Evolutionary conservation across 2,329 filamentous ascomycete genomes (phyloP).

Genomic region (Alternaria ventricosa): DNA sequence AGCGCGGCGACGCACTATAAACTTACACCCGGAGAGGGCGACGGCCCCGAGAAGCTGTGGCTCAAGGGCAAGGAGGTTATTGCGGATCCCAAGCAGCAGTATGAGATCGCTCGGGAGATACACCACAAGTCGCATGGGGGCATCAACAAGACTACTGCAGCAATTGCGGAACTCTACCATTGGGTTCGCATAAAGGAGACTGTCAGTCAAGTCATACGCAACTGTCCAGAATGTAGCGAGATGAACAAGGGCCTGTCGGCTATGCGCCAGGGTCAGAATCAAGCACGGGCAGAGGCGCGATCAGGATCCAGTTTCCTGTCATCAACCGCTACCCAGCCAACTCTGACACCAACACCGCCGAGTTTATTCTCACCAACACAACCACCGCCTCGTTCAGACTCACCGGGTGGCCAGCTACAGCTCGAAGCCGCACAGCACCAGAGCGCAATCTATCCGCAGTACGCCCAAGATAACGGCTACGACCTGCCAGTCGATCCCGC

Average conservation of each 20-base stretch:
- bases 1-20: slow-evolving; percentile 97
- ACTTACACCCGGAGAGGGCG: slow-evolving; percentile 62
- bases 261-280: slow-evolving; percentile 31
- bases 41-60: slow-evolving; percentile 71
- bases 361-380: slow-evolving; percentile 12
- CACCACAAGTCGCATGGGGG: slow-evolving; percentile 83
- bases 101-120: slow-evolving; percentile 81
- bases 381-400: slow-evolving; percentile 23
- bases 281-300: slow-evolving; percentile 14
- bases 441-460: slow-evolving; percentile 28
- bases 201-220: slow-evolving; percentile 90
- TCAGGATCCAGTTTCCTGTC: slow-evolving; percentile 12
- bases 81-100: slow-evolving; percentile 85
- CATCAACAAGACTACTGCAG: slow-evolving; percentile 97
- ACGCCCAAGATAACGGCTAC: slow-evolving; percentile 52
- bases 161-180: slow-evolving; percentile 91
- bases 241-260: slow-evolving; percentile 46
- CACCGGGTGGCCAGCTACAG: slow-evolving; percentile 37
- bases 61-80: slow-evolving; percentile 98
- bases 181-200: slow-evolving; percentile 99
- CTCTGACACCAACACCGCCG: slow-evolving; percentile 19
- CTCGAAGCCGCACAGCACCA: slow-evolving; percentile 39
- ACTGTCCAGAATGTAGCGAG: slow-evolving; percentile 89
- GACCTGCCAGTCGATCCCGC: slow-evolving; percentile 67
- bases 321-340: slow-evolving; percentile 8